phyloP scores from a whole-genome alignment of 805 yeast species.

The Saccharomycopsis schoenii region DNA sequence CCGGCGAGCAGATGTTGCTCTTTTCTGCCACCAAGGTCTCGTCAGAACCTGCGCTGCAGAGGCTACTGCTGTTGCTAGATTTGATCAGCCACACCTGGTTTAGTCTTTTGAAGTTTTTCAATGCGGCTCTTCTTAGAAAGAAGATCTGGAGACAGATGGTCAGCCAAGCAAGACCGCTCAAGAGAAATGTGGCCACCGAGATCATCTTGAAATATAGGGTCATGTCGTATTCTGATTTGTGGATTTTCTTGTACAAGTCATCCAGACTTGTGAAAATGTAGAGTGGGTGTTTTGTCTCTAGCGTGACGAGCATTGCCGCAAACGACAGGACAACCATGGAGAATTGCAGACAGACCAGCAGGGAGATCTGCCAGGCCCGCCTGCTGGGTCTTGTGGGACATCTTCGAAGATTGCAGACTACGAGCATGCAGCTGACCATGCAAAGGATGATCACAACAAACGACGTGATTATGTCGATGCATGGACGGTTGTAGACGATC shows the following conservation, averaged over 20 bases:
- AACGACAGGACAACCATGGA: neutral
- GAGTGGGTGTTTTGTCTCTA: neutral
- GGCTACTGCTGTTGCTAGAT: neutral
- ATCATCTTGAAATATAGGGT: slow-evolving; percentile 3
- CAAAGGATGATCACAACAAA: neutral
- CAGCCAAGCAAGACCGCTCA: neutral
- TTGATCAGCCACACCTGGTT: neutral
- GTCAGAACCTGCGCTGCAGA: neutral
- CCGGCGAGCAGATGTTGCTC: neutral
- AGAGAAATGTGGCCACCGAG: neutral
- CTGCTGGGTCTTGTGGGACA: neutral
- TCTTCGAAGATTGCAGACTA: neutral
- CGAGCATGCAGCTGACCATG: slow-evolving; percentile 6
- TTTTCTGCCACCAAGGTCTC: neutral
- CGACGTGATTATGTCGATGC: slow-evolving; percentile 2
- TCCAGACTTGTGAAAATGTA: neutral
- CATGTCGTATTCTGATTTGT: neutral
- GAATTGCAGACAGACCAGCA: neutral
- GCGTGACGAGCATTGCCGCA: neutral
- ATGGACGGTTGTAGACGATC: slow-evolving; percentile 6
- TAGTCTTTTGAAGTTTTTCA: neutral
- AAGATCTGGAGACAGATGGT: neutral
- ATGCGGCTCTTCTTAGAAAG: neutral
- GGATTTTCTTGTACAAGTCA: neutral
- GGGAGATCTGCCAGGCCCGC: neutral